Evolutionary conservation across 2,329 filamentous ascomycete genomes (phyloP).

Genomic region (Colletotrichum simmondsii): DNA sequence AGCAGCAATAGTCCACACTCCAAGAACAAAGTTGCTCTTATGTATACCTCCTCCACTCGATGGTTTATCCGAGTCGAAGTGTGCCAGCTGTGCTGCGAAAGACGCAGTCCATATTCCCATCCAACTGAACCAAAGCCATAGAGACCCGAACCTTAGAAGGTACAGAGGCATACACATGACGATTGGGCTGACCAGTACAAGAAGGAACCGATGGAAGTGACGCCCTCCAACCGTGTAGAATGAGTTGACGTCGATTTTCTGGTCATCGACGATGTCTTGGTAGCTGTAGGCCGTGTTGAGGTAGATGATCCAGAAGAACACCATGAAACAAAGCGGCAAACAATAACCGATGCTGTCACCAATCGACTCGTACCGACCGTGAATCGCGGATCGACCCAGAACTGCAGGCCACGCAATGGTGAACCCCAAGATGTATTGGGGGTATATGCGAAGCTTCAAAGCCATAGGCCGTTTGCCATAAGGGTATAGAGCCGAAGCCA

Average conservation of each 20-base stretch:
- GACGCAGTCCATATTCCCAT: conserved; percentile 25
- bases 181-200: conserved; percentile 21
- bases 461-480: conserved; percentile 38
- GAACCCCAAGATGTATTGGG: conserved; percentile 40
- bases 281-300: conserved; percentile 40
- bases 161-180: conserved; percentile 25
- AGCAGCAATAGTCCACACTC: conserved; percentile 35
- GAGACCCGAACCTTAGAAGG: conserved; percentile 7
- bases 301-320: conserved; percentile 42
- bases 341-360: conserved; percentile 34
- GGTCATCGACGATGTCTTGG: conserved; percentile 39
- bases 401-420: conserved; percentile 39
- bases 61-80: conserved; percentile 36
- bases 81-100: conserved; percentile 29
- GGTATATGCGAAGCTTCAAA: conserved; percentile 36
- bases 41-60: conserved; percentile 37
- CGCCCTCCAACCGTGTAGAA: conserved; percentile 33
- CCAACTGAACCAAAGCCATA: conserved; percentile 30
- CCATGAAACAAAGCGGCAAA: conserved; percentile 38
- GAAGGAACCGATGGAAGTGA: conserved; percentile 23
- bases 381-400: conserved; percentile 37
- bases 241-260: conserved; percentile 38
- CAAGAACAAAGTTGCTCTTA: conserved; percentile 38
- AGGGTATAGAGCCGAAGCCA: conserved; percentile 37
- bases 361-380: conserved; percentile 34